Base-by-base conservation (phyloP, 2,329 filamentous ascomycete species). In the Boeremia lycopersici region DNA sequence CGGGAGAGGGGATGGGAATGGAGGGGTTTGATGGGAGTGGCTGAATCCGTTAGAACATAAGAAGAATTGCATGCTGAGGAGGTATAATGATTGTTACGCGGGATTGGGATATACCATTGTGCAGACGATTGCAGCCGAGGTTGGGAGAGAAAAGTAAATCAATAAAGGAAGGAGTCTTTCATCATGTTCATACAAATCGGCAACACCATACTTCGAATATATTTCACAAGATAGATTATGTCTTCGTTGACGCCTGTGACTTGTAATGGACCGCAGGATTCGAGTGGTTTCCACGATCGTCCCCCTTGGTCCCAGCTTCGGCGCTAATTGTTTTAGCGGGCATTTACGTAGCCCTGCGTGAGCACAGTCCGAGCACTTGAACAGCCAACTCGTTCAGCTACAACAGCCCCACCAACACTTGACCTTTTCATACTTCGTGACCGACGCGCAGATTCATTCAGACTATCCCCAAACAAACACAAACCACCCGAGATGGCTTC, bases 401-500 rank as follows among this genome's bases (percentile, higher is more conserved):
- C 52, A 38, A 50, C 47, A 36, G 39, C 52, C 52, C 52, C 52
- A 47, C 52, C 52, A 46, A 42, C 42, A 36, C 35, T 45, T 13
- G 25, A 19, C 17, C 30, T 29, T 46, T 46, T 38, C n/a, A 28
- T 17, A 46, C 17, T 19, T 42, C 42, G 44, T 55, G 61, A 57
- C 42, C 23, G 41, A 65, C 63, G 62, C 63, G 60, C 60, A 56
- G 36, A 45, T 48, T 13, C 38, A 48, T 36, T 40, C 35, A 50
- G 56, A 49, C 35, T 25, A 36, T 33, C 23, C 50, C 30, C 33
- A 54, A 41, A 56, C 29, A 33, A 29, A 58, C 55, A 62, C 56
- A 43, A 36, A 53, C 50, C 35, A 31, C 36, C 34, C 56, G 58
- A 59, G 62, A 74, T 74, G 71, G 64, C 68, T 51, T 83, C 90